These are phyloP conservation scores for Rhodamnia rubescens DNA, from an alignment of 345 rosid species.

Conservation along the genomic window DNA sequence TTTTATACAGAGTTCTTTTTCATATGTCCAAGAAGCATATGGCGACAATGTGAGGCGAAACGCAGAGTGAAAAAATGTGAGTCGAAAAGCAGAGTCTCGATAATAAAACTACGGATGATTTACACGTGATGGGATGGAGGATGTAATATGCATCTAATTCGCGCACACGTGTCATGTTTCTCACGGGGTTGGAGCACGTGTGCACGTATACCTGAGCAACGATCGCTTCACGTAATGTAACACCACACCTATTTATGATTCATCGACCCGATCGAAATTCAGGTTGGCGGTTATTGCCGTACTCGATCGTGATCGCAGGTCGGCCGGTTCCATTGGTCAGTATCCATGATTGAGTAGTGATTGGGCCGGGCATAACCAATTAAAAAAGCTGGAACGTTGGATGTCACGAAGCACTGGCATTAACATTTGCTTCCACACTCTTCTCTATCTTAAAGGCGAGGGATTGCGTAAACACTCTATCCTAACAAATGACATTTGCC, in stretches of 20 bases:
- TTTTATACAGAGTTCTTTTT: not conserved
- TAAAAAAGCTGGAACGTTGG: not conserved
- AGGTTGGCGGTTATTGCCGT: rapidly evolving
- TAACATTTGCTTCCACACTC: too few species aligned
- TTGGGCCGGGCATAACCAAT: not conserved
- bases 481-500: not conserved
- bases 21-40: not conserved
- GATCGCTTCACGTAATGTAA: too few species aligned
- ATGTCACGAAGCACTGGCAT: not conserved
- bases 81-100: rapidly evolving
- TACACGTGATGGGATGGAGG: rapidly evolving
- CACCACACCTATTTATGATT: not conserved
- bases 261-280: too few species aligned
- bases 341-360: not conserved
- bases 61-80: too few species aligned
- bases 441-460: not conserved
- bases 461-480: not conserved
- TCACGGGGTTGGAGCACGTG: too few species aligned
- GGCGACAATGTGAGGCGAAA: too few species aligned
- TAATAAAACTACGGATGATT: not conserved
- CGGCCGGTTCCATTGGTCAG: not conserved
- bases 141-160: not conserved
- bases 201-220: too few species aligned
- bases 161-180: rapidly evolving
- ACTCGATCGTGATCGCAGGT: not conserved